These are phyloP conservation scores for Phyllosticta citrichinensis DNA, from an alignment of 2,329 filamentous ascomycete species.

Conservation along the genomic window DNA sequence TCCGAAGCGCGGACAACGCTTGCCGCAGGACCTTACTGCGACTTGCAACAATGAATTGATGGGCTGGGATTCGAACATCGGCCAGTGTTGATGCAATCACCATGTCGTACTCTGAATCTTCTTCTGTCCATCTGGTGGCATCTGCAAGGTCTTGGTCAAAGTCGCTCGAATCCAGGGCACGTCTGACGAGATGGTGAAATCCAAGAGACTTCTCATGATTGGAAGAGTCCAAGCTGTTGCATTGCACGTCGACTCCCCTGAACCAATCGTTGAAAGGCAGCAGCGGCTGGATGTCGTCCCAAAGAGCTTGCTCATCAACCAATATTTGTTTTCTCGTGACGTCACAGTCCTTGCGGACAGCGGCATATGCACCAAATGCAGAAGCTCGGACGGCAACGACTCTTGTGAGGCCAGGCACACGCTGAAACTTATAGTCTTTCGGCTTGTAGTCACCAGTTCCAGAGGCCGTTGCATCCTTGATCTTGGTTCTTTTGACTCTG, in stretches of 20 bases:
- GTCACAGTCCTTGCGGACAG: conserved; percentile 73
- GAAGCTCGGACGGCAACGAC: conserved; percentile 80
- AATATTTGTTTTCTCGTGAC: conserved; percentile 64
- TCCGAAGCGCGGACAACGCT: conserved; percentile 49
- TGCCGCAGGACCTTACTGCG: conserved; percentile 57
- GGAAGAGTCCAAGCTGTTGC: conserved; percentile 5
- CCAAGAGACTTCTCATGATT: conserved; percentile 21
- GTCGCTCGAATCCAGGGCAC: conserved; percentile 53
- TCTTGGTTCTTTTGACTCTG: conserved; percentile 70
- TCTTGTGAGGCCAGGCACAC: conserved; percentile 78
- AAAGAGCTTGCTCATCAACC: conserved; percentile 57
- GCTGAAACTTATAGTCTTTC: conserved; percentile 92
- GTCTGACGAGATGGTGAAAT: conserved; percentile 43
- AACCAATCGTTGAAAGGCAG: conserved; percentile 50
- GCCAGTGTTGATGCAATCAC: conserved; percentile 48
- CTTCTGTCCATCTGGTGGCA: conserved; percentile 30
- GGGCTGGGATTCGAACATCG: conserved; percentile 64
- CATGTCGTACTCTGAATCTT: conserved; percentile 35
- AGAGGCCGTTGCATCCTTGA: conserved; percentile 53
- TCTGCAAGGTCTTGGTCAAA: conserved; percentile 52
- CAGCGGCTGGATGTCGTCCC: conserved; percentile 62
- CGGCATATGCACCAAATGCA: conserved; percentile 80
- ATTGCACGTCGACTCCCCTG: conserved; percentile 31
- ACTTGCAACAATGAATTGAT: conserved; percentile 69
- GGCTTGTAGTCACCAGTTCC: conserved; percentile 48